These are phyloP conservation scores for Paraphoma sp. DNA, from an alignment of 2,329 filamentous ascomycete species.

Conservation along the genomic window DNA sequence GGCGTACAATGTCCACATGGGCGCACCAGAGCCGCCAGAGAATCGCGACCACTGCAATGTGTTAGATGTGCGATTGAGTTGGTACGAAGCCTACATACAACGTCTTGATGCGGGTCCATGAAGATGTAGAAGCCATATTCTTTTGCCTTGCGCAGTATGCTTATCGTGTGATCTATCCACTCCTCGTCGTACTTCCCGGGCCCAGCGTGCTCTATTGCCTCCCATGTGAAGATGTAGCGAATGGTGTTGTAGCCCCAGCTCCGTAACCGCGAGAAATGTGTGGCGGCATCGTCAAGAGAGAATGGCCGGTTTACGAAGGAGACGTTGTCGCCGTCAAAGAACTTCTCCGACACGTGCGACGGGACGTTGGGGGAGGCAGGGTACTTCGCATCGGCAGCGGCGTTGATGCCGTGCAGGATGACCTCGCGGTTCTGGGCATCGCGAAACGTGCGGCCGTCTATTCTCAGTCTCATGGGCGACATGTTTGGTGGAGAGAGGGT, in stretches of 20 bases:
- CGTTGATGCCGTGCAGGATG: constrained; percentile 90
- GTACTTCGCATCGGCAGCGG: constrained; percentile 88
- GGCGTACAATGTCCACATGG: constrained; percentile 97
- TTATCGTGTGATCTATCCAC: constrained; percentile 90
- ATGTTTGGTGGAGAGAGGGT: constrained; percentile 55
- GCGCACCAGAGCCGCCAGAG: constrained; percentile 91
- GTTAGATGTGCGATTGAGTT: constrained; percentile 23
- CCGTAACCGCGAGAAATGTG: constrained; percentile 84
- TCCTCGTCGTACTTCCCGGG: constrained; percentile 93
- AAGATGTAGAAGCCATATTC: constrained; percentile 94
- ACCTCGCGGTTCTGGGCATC: constrained; percentile 84
- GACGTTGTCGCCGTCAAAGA: constrained; percentile 92
- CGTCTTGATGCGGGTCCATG: constrained; percentile 99
- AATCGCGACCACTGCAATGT: constrained; percentile 82
- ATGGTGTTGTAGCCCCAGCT: constrained; percentile 96
- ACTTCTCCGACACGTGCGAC: constrained; percentile 77
- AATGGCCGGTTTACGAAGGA: constrained; percentile 91
- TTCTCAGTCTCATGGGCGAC: constrained; percentile 76
- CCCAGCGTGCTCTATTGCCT: constrained; percentile 92
- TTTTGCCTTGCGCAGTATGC: constrained; percentile 81
- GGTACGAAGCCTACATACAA: constrained; percentile 63
- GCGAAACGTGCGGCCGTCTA: constrained; percentile 85
- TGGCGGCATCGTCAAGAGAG: constrained; percentile 77
- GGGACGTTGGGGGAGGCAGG: constrained; percentile 82
- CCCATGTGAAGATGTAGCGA: constrained; percentile 97